Base-by-base conservation (phyloP, 1,139 yeast species). In the Tardiomyces blankii region DNA sequence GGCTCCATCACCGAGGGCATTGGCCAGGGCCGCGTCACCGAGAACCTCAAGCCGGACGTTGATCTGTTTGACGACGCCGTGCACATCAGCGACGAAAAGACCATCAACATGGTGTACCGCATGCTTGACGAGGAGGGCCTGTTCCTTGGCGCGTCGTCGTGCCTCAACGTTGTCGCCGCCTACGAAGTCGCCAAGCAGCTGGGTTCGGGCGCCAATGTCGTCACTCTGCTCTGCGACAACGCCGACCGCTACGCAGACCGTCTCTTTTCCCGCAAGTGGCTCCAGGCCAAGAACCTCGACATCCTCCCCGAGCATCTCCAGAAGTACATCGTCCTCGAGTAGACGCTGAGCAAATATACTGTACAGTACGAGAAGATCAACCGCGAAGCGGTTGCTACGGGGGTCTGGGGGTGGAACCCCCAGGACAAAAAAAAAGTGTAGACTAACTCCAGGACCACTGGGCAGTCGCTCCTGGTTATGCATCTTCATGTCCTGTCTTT, bases 1-100 rank as follows among this genome's bases (percentile, higher is more conserved):
- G 96, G 96, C 25, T 83, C 95, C 1, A 87, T 89, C 64, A 88
- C 96, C 16, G 96, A 88, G 66, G 96, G 96, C 39, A 86, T 88
- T 65, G 96, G 96, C 35, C 96, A 88, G 66, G 96, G 95, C 42
- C 75, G 96, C 56, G 82, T 88, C 56, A 88, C 96, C 8, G 83
- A 77, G 51, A 88, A 88, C 62, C 73, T 88, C 65, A 70, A 72
- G 39, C 85, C 80, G 38, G 95, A 86, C 52, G 66, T 87, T 32
- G 81, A 74, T 16, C 74, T 85, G 43, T 83, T 87, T 56, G 95
- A 84, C 56, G 91, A 89, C 7, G 75, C 77, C 1, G 65, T 84
- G 45, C 73, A 75, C 51, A 78, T 88, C 46, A 76, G 88, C 1
- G 96, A 88, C 63, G 74, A 68, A 45, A 80, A 80, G 54, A 73